Evolutionary conservation across 2,329 filamentous ascomycete species (phyloP), one percentile per base, ranked within the genome.

Genomic region (Monilinia laxa): DNA sequence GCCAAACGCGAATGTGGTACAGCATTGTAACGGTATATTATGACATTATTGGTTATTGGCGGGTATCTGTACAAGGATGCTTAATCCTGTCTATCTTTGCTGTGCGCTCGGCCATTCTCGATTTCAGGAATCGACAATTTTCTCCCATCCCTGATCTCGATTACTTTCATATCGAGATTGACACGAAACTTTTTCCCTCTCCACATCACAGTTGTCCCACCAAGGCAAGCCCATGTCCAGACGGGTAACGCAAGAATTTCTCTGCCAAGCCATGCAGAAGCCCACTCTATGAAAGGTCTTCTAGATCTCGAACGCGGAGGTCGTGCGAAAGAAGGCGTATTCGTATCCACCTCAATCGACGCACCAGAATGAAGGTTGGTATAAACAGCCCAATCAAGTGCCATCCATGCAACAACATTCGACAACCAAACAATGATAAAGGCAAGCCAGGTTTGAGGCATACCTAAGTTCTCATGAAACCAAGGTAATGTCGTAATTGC

Each of bases 171-270:
- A 76, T 98, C 91, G 72, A 92, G 83, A 1, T 89, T 87, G 1
- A 98, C 93, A 73, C 85, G 86, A 76, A 98, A 98, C 38, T 81
- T 84, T 74, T 88, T 89, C 0, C 93, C 94, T 65, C 95, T 83
- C 96, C 95, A 99, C 63, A 86, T 86, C 0, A 99, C 92, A 0
- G 88, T 94, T 1, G 90, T 87, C 0, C 95, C 95, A n/a, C 94
- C 89, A 72, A 92, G 86, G 25, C 97, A 91, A 0, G 95, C 95
- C 86, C 90, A 93, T 0, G 87, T 80, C 95, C 95, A 99, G 68
- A 99, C 90, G 0, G 93, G 93, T 56, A 97, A 81, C 0, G 95
- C 93, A 11, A 97, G 81, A 0, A 86, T 71, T 78, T 99, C 95
- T 42, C 95, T 83, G 0, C 90, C 92, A 0, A 96, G 72, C 95